Base-by-base conservation (phyloP, 2,329 filamentous ascomycete species). In the Sporothrix euskadiensis region DNA sequence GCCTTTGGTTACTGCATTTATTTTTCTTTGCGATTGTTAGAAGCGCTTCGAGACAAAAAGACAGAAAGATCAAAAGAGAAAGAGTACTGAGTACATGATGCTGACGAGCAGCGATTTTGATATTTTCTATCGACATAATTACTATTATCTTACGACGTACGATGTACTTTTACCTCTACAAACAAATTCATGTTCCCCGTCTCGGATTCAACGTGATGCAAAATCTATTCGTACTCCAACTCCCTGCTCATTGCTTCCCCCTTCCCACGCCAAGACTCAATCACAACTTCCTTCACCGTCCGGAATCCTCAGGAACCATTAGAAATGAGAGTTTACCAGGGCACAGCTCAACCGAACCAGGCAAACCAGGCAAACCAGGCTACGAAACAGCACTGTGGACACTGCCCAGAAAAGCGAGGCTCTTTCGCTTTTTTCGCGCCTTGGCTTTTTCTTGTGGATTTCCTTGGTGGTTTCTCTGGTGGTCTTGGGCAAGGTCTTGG, bases 361-460 rank as follows among this genome's bases (percentile, higher is more conserved):
- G 30, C 19, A 41, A 63, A 41, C n/a, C 61, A 44, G 41, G 30
- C 57, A 16, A 61, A 61, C 30, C 57, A 61, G 57, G 30, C 57
- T 19, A 39, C 39, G 35, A 44, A 65, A 41, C 59, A 65, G 19
- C n/a, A 4, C 35, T 3, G 59, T 65, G 59, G 63, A 39, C 30
- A 56, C 30, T 39, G 66, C 49, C 49, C 35, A 56, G 68, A 41
- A 68, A 41, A 26, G 49, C 44, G 16, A 54, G 66, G 66, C 47
- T 26, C 35, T 22, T 54, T 49, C 35, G 35, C 35, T 52, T 14
- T n/a, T 54, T 54, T 56, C 49, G 32, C 44, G 49, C 35, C 35
- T 70, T 70, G 68, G 52, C 68, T 44, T 70, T 69, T 39, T 39
- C 26, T 63, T 16, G 59, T n/a, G 19, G 61, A 9, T 44, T 19